Evolutionary conservation across 2,329 filamentous ascomycete genomes (phyloP).

Genomic region (Leptographium flavum): DNA sequence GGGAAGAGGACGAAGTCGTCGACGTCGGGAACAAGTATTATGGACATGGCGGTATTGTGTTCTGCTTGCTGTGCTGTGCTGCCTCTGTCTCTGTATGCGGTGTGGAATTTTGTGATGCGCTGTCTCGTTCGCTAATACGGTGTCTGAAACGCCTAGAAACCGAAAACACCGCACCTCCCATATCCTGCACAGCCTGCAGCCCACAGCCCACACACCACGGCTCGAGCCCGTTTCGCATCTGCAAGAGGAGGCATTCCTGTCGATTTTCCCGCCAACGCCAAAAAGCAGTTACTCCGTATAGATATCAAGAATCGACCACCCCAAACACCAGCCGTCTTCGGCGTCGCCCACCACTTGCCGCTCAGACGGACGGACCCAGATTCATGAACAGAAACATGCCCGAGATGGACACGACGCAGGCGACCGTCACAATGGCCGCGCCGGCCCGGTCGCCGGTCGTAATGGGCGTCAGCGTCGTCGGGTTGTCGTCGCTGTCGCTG

Average conservation of each 20-base stretch:
- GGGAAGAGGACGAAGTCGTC: constrained; percentile 20
- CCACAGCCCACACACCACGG: too few relatives aligned
- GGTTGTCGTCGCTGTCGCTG: constrained; percentile 17
- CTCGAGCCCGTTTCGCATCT: too few relatives aligned
- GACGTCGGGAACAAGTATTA: constrained; percentile 20
- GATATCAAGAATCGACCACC: too few relatives aligned
- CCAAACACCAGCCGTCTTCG: too few relatives aligned
- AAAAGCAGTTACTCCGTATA: too few relatives aligned
- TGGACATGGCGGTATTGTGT: constrained; percentile 4
- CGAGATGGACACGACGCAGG: constrained; percentile 28
- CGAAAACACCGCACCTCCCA: neutral
- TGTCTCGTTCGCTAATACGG: too few relatives aligned
- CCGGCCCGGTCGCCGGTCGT: constrained; percentile 52
- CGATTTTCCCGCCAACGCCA: too few relatives aligned
- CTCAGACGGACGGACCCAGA: constrained; percentile 4
- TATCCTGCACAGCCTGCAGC: neutral
- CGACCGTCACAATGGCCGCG: constrained; percentile 48
- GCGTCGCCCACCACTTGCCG: too few relatives aligned
- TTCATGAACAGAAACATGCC: constrained; percentile 22
- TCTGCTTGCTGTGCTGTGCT: too few relatives aligned
- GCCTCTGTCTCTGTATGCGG: too few relatives aligned
- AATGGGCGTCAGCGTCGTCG: constrained; percentile 19
- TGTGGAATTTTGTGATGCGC: too few relatives aligned
- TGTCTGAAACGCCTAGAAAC: neutral
- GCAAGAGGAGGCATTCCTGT: too few relatives aligned